phyloP scores from a whole-genome alignment of 345 rosid genomes.

The Turnera subulata region DNA sequence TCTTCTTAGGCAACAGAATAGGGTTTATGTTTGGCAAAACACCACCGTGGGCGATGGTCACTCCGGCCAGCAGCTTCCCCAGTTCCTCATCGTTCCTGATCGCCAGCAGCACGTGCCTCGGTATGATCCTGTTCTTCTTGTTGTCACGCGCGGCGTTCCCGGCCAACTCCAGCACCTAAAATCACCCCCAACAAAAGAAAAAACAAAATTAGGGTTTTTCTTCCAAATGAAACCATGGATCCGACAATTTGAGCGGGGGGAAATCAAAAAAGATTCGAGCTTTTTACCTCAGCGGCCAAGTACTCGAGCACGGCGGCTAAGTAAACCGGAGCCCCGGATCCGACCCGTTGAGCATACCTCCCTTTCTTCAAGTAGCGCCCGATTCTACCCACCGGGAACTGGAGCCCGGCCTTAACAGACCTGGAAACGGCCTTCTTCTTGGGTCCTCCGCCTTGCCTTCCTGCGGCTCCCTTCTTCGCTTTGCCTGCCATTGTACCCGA shows the following conservation, averaged over 20 bases:
- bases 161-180: constrained; percentile 22
- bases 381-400: constrained; percentile 26
- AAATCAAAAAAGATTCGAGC: neutral
- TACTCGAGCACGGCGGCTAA: constrained; percentile 25
- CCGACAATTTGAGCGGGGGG: neutral
- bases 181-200: neutral
- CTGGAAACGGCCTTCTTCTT: constrained; percentile 23
- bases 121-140: constrained; percentile 28
- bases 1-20: constrained; percentile 20
- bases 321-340: constrained; percentile 19
- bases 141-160: constrained; percentile 26
- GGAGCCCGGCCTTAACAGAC: constrained; percentile 19
- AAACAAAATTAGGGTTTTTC: neutral
- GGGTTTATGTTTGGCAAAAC: constrained; percentile 23
- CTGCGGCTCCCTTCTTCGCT: constrained; percentile 20
- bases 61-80: constrained; percentile 22
- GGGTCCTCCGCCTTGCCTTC: constrained; percentile 18
- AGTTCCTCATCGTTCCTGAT: constrained; percentile 25
- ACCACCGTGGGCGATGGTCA: constrained; percentile 21
- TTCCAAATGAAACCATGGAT: neutral
- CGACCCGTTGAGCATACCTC: constrained; percentile 17
- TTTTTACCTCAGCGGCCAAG: constrained; percentile 29
- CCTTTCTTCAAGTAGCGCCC: constrained; percentile 19
- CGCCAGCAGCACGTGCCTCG: constrained; percentile 18
- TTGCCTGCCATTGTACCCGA: neutral